phyloP scores from a whole-genome alignment of 2,329 filamentous ascomycete genomes.

The Penicillium olsonii region DNA sequence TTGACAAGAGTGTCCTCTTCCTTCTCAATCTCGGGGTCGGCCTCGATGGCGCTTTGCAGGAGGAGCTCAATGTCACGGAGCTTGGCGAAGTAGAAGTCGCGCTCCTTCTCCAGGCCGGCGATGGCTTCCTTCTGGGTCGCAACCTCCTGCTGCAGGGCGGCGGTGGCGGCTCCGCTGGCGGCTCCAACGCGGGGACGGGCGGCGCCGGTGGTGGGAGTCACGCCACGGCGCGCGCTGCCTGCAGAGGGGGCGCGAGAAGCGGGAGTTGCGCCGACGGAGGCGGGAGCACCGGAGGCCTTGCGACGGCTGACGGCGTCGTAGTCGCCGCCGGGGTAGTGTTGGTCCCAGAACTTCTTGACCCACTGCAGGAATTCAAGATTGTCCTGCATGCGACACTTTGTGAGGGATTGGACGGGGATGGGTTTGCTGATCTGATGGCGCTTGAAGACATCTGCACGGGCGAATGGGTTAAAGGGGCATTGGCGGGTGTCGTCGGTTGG shows the following conservation, averaged over 20 bases:
- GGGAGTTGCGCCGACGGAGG: conserved; percentile 47
- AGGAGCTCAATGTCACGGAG: conserved; percentile 93
- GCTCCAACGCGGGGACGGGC: conserved; percentile 49
- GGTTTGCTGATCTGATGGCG: conserved; percentile 87
- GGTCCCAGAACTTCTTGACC: conserved; percentile 96
- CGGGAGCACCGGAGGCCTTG: conserved; percentile 71
- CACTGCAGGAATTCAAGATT: conserved; percentile 99
- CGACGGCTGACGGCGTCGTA: conserved; percentile 87
- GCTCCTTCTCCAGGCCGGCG: conserved; percentile 88
- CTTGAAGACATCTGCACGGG: conserved; percentile 67
- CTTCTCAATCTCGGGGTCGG: conserved; percentile 90
- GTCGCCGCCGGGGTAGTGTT: conserved; percentile 94
- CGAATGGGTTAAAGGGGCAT: conserved; percentile 11
- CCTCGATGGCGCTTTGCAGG: conserved; percentile 88
- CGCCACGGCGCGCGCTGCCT: conserved; percentile 56
- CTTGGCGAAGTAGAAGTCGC: conserved; percentile 99
- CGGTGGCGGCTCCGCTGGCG: conserved; percentile 57
- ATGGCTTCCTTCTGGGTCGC: conserved; percentile 91
- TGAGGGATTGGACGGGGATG: conserved; percentile 81
- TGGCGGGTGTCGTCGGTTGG: neutral
- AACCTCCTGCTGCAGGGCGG: conserved; percentile 82
- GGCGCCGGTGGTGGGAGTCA: conserved; percentile 62
- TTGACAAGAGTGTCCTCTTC: conserved; percentile 90
- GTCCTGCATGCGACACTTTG: conserved; percentile 99
- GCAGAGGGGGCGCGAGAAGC: conserved; percentile 48